Evolutionary conservation across 2,329 filamentous ascomycete genomes (phyloP).

Genomic region (Botrytis squamosa): DNA sequence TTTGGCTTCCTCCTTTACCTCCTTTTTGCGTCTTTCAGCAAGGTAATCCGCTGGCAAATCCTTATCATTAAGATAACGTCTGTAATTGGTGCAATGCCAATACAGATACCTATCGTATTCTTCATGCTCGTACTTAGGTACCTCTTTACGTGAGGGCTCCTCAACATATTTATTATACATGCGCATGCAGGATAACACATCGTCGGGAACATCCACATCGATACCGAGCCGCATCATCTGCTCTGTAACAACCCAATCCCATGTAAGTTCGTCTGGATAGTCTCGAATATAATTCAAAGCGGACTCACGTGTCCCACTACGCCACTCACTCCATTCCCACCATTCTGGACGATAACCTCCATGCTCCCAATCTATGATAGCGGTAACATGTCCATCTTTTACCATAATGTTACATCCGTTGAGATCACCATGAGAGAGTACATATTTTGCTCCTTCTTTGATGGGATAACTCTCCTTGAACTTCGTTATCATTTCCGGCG

Average conservation of each 20-base stretch:
- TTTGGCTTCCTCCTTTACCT: neutral
- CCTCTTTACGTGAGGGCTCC: accelerated
- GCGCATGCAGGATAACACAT: neutral
- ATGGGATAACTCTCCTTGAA: neutral
- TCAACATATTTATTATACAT: too few species aligned
- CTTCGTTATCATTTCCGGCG: neutral
- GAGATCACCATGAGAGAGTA: conserved; percentile 12
- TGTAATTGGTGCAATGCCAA: neutral
- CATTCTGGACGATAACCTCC: conserved; percentile 5
- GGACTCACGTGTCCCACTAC: accelerated
- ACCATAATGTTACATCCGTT: neutral
- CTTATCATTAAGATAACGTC: neutral
- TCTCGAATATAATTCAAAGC: neutral
- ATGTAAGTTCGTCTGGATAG: neutral
- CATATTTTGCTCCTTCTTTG: neutral
- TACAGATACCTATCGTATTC: neutral
- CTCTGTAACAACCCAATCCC: accelerated
- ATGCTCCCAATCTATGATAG: conserved; percentile 11
- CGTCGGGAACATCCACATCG: neutral
- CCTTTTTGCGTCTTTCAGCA: accelerated
- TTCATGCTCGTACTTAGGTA: neutral
- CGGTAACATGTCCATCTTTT: conserved; percentile 11
- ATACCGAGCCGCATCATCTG: neutral
- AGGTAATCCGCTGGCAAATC: accelerated
- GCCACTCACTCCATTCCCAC: neutral